Percentiles rank a stretch among this genome's conserved stretches.
Conservation (phyloP, 108 stramenopile genomes). For the Craspedostauros australis region DNA sequence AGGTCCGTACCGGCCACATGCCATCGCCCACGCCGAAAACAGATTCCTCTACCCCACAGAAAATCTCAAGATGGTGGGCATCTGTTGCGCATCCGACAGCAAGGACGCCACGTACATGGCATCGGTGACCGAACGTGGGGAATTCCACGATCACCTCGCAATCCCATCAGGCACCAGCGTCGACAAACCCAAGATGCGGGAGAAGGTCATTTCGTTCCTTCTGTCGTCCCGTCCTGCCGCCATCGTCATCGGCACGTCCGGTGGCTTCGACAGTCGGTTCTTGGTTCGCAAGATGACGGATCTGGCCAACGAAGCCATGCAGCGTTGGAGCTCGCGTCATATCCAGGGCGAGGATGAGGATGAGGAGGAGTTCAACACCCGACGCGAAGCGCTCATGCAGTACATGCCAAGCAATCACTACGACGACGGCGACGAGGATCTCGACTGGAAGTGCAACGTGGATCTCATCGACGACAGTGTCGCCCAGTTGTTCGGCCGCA, state of each 20-base stretch:
- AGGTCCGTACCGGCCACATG: conserved; percentile 81
- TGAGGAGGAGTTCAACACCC: conserved; percentile 73
- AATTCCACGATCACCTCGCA: conserved; percentile 71
- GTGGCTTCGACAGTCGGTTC: conserved; percentile 59
- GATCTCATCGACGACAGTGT: conserved; percentile 80
- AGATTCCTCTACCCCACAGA: conserved; percentile 73
- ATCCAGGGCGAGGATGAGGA: conserved; percentile 87
- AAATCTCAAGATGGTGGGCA: conserved; percentile 78
- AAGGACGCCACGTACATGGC: conserved; percentile 80
- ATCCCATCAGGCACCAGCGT: conserved; percentile 73
- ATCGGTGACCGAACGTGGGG: conserved; percentile 68
- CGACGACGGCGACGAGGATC: conserved; percentile 65
- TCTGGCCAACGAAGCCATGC: conserved; percentile 56
- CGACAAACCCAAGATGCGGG: conserved; percentile 62
- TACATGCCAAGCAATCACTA: conserved; percentile 38
- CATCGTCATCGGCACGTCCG: conserved; percentile 76
- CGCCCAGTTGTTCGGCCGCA: conserved; percentile 81
- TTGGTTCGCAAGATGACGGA: conserved; percentile 57
- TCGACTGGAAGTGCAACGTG: conserved; percentile 79
- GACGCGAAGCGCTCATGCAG: conserved; percentile 44
- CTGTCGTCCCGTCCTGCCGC: conserved; percentile 71
- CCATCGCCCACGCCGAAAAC: conserved; percentile 57
- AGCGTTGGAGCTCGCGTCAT: conserved; percentile 70
- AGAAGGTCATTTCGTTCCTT: conserved; percentile 76
- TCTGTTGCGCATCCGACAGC: conserved; percentile 59